Conservation (phyloP, 2,329 filamentous ascomycete species). For the Sporothrix curviconia region DNA sequence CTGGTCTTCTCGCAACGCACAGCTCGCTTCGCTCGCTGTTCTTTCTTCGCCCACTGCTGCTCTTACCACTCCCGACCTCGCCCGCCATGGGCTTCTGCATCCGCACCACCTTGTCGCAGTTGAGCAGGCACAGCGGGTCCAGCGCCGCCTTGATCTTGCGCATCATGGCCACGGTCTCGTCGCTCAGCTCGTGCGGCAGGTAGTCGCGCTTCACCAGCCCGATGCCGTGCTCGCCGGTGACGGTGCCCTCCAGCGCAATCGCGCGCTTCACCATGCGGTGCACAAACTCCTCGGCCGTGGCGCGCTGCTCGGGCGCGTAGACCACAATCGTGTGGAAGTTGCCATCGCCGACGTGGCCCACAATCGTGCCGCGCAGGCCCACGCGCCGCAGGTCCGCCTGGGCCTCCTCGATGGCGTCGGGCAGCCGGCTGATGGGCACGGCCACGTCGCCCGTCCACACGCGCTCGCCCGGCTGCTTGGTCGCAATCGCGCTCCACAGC, state of each 20-base stretch:
- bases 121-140: constrained; percentile 65
- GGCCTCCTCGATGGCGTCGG: constrained; percentile 72
- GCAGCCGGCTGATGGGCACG: constrained; percentile 67
- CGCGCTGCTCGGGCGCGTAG: constrained; percentile 60
- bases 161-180: constrained; percentile 73
- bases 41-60: too few species aligned
- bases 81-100: constrained; percentile 49
- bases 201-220: constrained; percentile 82
- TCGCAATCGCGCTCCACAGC: constrained; percentile 71
- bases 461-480: constrained; percentile 57
- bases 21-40: too few species aligned
- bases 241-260: constrained; percentile 77
- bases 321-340: constrained; percentile 59
- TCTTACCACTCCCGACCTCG: constrained; percentile 42
- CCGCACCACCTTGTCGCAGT: constrained; percentile 63
- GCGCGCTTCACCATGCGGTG: constrained; percentile 82
- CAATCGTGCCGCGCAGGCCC: constrained; percentile 66
- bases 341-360: constrained; percentile 65
- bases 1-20: too few species aligned
- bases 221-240: constrained; percentile 79
- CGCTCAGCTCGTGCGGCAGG: constrained; percentile 68
- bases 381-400: constrained; percentile 61
- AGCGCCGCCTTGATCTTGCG: constrained; percentile 77
- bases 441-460: constrained; percentile 86
- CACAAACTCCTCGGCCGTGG: constrained; percentile 62